phyloP scores from a whole-genome alignment of 2,329 filamentous ascomycete genomes.

The Diatrype stigma region DNA sequence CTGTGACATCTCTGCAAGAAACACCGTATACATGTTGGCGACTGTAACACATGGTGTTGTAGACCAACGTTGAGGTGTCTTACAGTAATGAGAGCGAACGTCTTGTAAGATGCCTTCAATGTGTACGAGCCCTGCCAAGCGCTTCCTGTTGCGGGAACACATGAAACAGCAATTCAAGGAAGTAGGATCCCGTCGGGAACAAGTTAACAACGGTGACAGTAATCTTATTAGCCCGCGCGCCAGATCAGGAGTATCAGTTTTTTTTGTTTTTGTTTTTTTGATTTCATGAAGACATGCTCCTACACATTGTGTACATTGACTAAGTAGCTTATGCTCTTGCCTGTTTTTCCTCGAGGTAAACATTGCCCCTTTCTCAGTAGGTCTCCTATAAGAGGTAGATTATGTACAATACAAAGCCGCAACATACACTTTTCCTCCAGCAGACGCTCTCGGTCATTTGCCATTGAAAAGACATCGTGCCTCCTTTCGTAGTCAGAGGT shows the following conservation, averaged over 20 bases:
- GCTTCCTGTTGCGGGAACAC: too few relatives aligned
- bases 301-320: not conserved
- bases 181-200: not conserved
- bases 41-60: too few relatives aligned
- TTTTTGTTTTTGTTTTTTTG: too few relatives aligned
- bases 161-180: not conserved
- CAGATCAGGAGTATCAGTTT: too few relatives aligned
- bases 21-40: too few relatives aligned
- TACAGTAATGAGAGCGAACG: too few relatives aligned
- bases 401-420: not conserved
- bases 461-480: not conserved
- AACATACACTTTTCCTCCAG: not conserved
- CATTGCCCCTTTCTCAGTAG: not conserved
- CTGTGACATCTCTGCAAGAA: too few relatives aligned
- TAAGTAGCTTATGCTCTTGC: not conserved
- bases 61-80: too few relatives aligned
- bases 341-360: not conserved
- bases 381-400: too few relatives aligned
- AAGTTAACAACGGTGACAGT: not conserved
- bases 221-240: too few relatives aligned
- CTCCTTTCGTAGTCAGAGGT: not conserved
- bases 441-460: not conserved
- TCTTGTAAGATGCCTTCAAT: too few relatives aligned
- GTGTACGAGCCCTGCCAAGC: too few relatives aligned
- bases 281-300: not conserved